Conservation (phyloP, 2,329 filamentous ascomycete species). For the Penicillium vulpinum region DNA sequence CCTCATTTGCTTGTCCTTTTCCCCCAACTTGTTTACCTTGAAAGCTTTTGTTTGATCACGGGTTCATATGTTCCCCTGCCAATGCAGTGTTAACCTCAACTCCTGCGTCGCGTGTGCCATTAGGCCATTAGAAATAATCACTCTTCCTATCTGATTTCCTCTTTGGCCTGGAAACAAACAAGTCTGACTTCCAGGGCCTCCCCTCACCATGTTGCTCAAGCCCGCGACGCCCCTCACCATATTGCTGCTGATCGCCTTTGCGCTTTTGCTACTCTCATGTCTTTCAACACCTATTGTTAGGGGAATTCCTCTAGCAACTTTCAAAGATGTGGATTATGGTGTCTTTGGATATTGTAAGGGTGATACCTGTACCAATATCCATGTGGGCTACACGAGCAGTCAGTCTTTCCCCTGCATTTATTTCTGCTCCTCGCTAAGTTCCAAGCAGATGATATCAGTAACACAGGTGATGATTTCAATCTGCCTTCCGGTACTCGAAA, state of each 20-base stretch:
- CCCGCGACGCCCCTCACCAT: slow-evolving; percentile 89
- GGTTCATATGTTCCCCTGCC: not conserved
- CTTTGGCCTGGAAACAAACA: not conserved
- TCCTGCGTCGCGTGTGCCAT: not conserved
- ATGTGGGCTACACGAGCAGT: slow-evolving; percentile 86
- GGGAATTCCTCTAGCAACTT: slow-evolving; percentile 78
- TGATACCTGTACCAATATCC: slow-evolving; percentile 66
- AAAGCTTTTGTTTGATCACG: not conserved
- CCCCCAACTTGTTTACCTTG: not conserved
- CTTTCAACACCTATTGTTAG: slow-evolving; percentile 90
- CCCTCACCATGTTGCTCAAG: slow-evolving; percentile 67
- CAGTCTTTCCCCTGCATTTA: slow-evolving; percentile 40
- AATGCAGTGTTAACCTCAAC: not conserved
- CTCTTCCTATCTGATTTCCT: not conserved
- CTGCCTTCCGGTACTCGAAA: slow-evolving; percentile 65
- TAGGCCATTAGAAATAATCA: not conserved
- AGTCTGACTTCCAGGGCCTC: slow-evolving; percentile 4
- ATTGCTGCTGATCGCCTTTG: slow-evolving; percentile 82
- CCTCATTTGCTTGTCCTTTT: slow-evolving; percentile 8
- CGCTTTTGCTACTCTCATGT: slow-evolving; percentile 77
- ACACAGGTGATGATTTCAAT: slow-evolving; percentile 56
- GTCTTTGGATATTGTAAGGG: slow-evolving; percentile 85
- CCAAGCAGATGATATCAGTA: slow-evolving; percentile 36
- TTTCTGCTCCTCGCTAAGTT: slow-evolving; percentile 15
- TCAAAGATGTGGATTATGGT: slow-evolving; percentile 76